phyloP scores from a whole-genome alignment of 768 basidiomycete species.

The Rhizopogon vesiculosus region DNA sequence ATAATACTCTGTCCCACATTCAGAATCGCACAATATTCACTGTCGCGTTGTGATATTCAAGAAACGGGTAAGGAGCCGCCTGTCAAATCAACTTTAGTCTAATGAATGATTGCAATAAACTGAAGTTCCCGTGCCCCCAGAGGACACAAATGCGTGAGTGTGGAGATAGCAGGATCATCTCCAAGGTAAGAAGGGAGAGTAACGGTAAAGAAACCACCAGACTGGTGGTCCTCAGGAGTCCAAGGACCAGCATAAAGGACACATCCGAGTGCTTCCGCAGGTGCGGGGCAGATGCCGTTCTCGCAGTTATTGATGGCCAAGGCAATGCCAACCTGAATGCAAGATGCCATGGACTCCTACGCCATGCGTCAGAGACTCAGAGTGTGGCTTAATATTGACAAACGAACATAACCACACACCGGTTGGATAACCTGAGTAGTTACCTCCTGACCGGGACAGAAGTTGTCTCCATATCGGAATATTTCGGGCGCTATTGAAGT shows the following conservation, averaged over 20 bases:
- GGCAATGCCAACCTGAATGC: conserved; percentile 27
- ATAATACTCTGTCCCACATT: too few relatives aligned
- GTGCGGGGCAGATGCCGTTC: conserved; percentile 19
- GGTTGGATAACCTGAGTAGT: conserved; percentile 15
- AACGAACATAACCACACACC: conserved; percentile 7
- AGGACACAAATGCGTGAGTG: conserved; percentile 25
- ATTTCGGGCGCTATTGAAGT: too few relatives aligned
- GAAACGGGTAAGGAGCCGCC: conserved; percentile 20
- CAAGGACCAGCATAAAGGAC: conserved; percentile 26
- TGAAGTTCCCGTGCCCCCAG: conserved; percentile 12
- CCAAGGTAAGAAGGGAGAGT: conserved; percentile 4
- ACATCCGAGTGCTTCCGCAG: conserved; percentile 13
- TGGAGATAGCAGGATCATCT: conserved; percentile 22
- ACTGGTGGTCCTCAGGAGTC: conserved; percentile 13
- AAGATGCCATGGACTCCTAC: conserved; percentile 14
- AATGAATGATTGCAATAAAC: background rate
- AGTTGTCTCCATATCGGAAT: conserved; percentile 14
- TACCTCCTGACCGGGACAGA: conserved; percentile 14
- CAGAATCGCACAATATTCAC: conserved; percentile 13
- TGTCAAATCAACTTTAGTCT: conserved; percentile 1
- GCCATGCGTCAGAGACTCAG: too few relatives aligned
- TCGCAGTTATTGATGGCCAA: conserved; percentile 17
- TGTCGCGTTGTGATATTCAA: conserved; percentile 23
- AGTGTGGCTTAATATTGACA: background rate
- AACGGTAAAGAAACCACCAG: conserved; percentile 19